Base-by-base conservation (phyloP, 116 monocot species). In the Thalassia testudinum region DNA sequence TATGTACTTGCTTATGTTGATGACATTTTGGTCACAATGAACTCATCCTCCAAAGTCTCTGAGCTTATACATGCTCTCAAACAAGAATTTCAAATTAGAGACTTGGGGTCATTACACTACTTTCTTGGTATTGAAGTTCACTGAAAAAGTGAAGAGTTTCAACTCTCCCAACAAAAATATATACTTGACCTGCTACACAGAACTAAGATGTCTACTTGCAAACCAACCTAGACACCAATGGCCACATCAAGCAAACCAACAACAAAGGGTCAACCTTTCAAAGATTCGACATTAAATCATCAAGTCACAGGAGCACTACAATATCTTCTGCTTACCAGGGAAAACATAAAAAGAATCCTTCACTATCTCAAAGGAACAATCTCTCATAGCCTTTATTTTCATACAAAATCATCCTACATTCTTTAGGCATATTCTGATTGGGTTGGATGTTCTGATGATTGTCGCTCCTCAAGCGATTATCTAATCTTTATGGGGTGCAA, bases 111-210 rank as follows among this genome's bases (percentile, higher is more conserved):
- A 0, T 12, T 59, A 0, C n/a, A 12, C 14, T 57, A 57, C 34
- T 57, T 57, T 14, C 28, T 57, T 15, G 57, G 57, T 0, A 42
- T 57, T 14, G 10, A 57, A 21, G 15, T 15, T 42, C 10, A 12
- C 1, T 42, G 13, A 21, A 57, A 17, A 7, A 12, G 30, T 11
- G 19, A 20, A 0, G 42, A 42, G 20, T 21, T 26, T n/a, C 10
- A 44, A 12, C 44, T 59, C 5, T 44, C 43, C 45, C 47, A 59
- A 40, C 0, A 16, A 1, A 53, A 62, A 17, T 69, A 69, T 40
- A 16, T 62, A 17, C 0, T 0, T 1, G 37, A 60, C 21, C 34
- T 42, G 0, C 25, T 69, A 11, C 50, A 40, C 5, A 10, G 19
- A 47, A 11, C 29, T 5, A 7, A 59, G 0, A 53, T 68, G 68